Conservation (phyloP, 495 filamentous ascomycete genomes). For the Podospora bellae-mahoneyi region DNA sequence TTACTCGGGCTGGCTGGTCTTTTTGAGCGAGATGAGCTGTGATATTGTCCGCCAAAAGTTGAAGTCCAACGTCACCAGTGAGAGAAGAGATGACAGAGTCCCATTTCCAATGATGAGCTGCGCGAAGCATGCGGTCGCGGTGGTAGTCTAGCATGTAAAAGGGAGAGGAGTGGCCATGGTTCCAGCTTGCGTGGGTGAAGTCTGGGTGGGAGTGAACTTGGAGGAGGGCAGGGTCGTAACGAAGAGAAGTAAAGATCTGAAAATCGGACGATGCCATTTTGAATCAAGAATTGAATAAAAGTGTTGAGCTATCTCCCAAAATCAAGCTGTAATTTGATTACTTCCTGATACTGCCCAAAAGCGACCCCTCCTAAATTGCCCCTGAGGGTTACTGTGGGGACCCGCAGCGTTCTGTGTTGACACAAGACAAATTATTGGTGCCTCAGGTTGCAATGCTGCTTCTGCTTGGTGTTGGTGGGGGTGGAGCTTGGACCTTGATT, state of each 20-base stretch:
- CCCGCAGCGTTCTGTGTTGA: background rate
- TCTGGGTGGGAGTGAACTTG: conserved; percentile 28
- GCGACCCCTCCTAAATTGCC: background rate
- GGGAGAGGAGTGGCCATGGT: conserved; percentile 50
- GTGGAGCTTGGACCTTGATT: conserved; percentile 1
- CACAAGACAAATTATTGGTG: background rate
- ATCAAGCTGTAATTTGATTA: too few species aligned
- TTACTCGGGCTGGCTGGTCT: conserved; percentile 43
- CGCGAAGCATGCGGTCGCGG: conserved; percentile 70
- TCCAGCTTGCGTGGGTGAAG: conserved; percentile 40
- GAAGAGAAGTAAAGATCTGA: conserved; percentile 68
- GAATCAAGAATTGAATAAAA: background rate
- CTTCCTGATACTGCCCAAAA: too few species aligned
- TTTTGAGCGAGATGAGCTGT: conserved; percentile 38
- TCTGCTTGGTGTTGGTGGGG: background rate
- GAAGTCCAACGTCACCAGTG: conserved; percentile 43
- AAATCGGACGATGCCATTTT: conserved; percentile 36
- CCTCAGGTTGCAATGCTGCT: background rate
- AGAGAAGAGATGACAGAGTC: conserved; percentile 41
- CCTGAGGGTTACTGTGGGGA: background rate
- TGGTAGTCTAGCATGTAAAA: conserved; percentile 86
- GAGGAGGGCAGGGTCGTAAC: conserved; percentile 66
- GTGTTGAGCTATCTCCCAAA: background rate
- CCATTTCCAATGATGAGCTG: conserved; percentile 69
- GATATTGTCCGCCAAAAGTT: conserved; percentile 29